Base-by-base conservation (phyloP, 495 filamentous ascomycete species). In the Penicillium lagena region DNA sequence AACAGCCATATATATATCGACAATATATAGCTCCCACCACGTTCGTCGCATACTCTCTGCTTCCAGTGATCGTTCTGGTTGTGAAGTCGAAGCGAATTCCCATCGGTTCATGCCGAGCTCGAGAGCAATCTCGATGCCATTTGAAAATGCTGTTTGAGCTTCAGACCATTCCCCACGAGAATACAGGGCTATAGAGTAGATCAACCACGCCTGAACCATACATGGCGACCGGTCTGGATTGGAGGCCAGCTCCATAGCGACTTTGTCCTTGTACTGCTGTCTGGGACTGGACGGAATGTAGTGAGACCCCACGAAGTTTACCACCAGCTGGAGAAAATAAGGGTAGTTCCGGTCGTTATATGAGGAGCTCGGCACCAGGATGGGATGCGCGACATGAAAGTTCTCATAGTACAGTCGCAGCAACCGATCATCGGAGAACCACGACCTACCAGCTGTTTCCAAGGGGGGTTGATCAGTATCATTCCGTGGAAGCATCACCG, bases 21-120 rank as follows among this genome's bases (percentile, higher is more conserved):
- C 56, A 35, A 69, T 58, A 33, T 62, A 68, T 6, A 71, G 52
- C 43, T 69, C 66, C 68, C 68, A 71, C 66, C 66, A 71, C 11
- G 68, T 71, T 30, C 68, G 52, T 41, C 66, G 52, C 40, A 67
- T 45, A 34, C 64, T 68, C 42, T 71, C 68, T 1, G 68, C 64
- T 40, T 69, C 63, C 6, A 64, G 46, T 3, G 59, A 60, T 22
- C 43, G 47, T 31, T 59, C 54, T 7, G 51, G 29, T 11, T 54
- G 44, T 3, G 43, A 31, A 6, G 60, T 54, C 4, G 55, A 29
- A 9, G 64, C 63, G 37, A 70, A 71, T 5, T 58, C 62, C 34
- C 47, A 39, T 1, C 53, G 49, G 39, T 70, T 61, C 63, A 71
- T 67, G 0, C 66, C 64, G 8, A 71, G 47, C 37, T 65, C 59